Evolutionary conservation across 2,329 filamentous ascomycete species (phyloP), one percentile per base, ranked within the genome.

Genomic region (Aspergillus sp.): DNA sequence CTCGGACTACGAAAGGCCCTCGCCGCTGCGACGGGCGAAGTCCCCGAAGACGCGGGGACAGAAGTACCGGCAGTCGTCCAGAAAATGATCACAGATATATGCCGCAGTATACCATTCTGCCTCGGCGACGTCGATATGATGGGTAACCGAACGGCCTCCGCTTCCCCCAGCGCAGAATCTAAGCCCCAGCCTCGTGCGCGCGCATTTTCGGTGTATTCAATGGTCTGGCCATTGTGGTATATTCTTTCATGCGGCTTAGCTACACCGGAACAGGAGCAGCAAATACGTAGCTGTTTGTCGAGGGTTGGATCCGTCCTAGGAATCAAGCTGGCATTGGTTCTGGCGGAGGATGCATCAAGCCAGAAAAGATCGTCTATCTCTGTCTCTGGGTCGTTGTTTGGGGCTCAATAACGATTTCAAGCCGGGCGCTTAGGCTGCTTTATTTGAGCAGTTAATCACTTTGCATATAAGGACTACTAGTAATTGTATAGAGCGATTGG

Each of bases 191-290:
- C 61, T 31, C 61, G 61, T 11, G 58, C 74, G 14, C 71, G 72
- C 17, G 72, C 71, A 2, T 68, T 68, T 2, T 68, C 73, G 23
- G 70, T 61, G 0, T 72, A 73, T 27, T 67, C 63, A 17, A 61
- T 75, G 53, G 62, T 75, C 3, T 76, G 73, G 73, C 73, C 73
- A 2, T 58, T 75, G n/a, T 76, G 73, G 73, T 73, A 73, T 45
- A 65, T 73, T 8, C 47, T 70, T 4, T 67, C 71, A 4, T 71
- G 64, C 33, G 72, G 71, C 0, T 60, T 74, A 49, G 71, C 73
- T 4, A 73, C 68, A 0, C 64, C 67, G 2, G 61, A 57, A 2
- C 73, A 75, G 57, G 57, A 53, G 5, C 56, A 67, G 4, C 68
- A 70, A 52, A 69, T 74, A 15, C 64, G 67, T 6, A 55, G 58